phyloP scores from a whole-genome alignment of 2,329 filamentous ascomycete genomes.

The Talaromyces marneffei region DNA sequence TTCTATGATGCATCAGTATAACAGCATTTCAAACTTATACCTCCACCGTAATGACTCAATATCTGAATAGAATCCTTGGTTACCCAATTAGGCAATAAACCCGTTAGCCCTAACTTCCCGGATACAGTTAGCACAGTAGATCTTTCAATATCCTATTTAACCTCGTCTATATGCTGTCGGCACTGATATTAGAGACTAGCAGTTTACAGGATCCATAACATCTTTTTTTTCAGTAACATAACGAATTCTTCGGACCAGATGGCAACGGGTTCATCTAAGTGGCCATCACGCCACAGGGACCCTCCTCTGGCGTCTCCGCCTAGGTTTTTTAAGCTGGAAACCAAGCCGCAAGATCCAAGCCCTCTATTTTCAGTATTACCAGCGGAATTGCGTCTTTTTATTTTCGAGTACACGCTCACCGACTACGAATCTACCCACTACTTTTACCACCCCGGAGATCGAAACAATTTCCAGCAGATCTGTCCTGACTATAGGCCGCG shows the following conservation, averaged over 20 bases:
- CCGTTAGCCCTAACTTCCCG: not conserved
- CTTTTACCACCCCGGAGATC: not conserved
- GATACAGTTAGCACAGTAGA: not conserved
- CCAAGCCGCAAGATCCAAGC: not conserved
- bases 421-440: not conserved
- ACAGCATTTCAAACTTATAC: not conserved
- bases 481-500: not conserved
- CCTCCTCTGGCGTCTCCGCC: not conserved
- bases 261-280: not conserved
- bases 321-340: not conserved
- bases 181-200: not conserved
- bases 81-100: not conserved
- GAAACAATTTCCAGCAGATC: not conserved
- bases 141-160: not conserved
- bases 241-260: not conserved
- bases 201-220: not conserved
- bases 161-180: not conserved
- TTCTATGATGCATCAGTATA: not conserved
- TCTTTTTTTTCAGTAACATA: not conserved
- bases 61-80: not conserved
- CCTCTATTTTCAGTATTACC: not conserved
- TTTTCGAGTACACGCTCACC: not conserved
- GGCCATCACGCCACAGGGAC: not conserved
- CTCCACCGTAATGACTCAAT: not conserved
- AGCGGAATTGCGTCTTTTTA: not conserved